A percentile compares a stretch with the other conserved stretches of the same genome.
Conservation (phyloP, 345 rosid genomes). For the Eucalyptus urophylla region DNA sequence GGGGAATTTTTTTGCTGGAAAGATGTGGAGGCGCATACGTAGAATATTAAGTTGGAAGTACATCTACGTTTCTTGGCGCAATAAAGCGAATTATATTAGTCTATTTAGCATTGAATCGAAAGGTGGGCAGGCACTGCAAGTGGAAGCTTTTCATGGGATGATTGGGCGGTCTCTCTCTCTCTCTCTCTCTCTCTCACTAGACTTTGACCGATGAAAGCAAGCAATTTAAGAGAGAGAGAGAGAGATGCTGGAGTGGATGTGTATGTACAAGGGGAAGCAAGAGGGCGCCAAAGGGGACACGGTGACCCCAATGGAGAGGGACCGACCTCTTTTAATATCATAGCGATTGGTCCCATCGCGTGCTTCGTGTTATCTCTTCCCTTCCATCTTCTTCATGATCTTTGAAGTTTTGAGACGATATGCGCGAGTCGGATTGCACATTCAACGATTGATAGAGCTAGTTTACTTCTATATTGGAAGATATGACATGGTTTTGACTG, state of each 20-base stretch:
- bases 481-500: neutral
- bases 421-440: neutral
- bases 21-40: neutral
- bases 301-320: neutral
- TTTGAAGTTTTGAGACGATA: neutral
- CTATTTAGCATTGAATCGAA: neutral
- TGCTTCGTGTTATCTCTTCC: conserved; percentile 8
- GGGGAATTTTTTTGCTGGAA: neutral
- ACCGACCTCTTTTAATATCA: neutral
- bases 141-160: conserved; percentile 53
- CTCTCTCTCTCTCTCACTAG: neutral
- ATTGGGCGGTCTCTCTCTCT: conserved; percentile 25
- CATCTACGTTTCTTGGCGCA: neutral
- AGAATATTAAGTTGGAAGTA: neutral
- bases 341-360: conserved; percentile 4
- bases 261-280: conserved; percentile 8
- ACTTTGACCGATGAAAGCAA: neutral
- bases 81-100: neutral
- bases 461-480: neutral
- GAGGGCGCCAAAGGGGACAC: conserved; percentile 1
- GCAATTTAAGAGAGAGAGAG: neutral
- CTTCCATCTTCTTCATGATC: neutral
- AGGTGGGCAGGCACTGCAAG: conserved; percentile 19
- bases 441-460: neutral
- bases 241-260: neutral